phyloP scores from a whole-genome alignment of 2,329 filamentous ascomycete genomes.

The Aspergillus sp. region DNA sequence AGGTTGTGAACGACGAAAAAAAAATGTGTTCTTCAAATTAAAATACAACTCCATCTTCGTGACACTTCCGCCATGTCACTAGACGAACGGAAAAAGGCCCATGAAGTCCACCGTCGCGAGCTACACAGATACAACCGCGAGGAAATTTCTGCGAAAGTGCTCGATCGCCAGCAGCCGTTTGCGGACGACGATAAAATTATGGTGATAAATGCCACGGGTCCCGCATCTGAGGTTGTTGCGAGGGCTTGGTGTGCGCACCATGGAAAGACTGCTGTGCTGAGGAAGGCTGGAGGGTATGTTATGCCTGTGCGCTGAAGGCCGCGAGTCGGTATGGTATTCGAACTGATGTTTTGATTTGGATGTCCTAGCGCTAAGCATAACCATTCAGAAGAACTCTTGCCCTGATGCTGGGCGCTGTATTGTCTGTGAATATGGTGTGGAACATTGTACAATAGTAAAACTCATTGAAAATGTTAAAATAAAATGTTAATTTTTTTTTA shows the following conservation, averaged over 20 bases:
- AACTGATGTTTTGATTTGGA: neutral
- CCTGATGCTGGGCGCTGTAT: neutral
- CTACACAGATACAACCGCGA: neutral
- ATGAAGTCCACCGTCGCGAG: neutral
- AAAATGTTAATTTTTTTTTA: too few relatives aligned
- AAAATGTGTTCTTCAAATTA: neutral
- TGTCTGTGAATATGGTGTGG: neutral
- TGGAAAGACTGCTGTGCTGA: neutral
- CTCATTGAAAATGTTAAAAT: too few relatives aligned
- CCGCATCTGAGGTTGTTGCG: neutral
- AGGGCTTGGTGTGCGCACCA: conserved; percentile 1
- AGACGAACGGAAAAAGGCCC: neutral
- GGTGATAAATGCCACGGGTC: neutral
- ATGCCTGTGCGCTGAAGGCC: neutral
- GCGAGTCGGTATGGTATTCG: neutral
- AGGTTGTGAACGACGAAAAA: too few relatives aligned
- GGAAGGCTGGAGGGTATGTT: neutral
- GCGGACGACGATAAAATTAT: neutral
- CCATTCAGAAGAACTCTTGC: neutral
- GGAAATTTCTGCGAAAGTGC: neutral
- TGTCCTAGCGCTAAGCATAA: neutral
- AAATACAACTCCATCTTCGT: neutral
- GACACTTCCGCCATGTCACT: neutral
- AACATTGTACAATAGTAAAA: too few relatives aligned
- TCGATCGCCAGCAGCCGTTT: neutral